Percentiles rank a stretch among this genome's conserved stretches.
These are phyloP conservation scores for Salix exigua DNA, from an alignment of 345 rosid species.

Conservation along the genomic window DNA sequence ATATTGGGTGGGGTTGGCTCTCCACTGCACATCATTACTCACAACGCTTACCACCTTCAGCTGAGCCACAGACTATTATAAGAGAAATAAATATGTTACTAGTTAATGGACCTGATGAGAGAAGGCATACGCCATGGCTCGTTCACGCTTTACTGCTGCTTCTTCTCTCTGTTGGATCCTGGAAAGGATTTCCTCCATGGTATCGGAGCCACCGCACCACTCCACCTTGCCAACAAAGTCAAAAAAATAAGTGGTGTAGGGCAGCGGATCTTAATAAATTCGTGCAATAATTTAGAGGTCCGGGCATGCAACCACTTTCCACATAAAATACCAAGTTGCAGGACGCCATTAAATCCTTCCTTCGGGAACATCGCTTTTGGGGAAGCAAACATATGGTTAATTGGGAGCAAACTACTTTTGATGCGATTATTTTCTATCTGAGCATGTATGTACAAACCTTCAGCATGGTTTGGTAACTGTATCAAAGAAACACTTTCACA, in stretches of 20 bases:
- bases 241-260: no score
- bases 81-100: neutral
- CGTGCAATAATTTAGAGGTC: neutral
- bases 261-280: neutral
- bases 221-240: constrained; percentile 49
- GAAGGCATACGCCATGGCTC: constrained; percentile 92
- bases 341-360: no score
- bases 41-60: neutral
- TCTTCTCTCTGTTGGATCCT: constrained; percentile 78
- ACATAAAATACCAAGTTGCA: no score
- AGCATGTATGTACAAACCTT: neutral
- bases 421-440: neutral
- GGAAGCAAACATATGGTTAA: neutral
- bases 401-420: neutral
- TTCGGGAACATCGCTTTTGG: no score
- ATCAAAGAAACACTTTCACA: no score
- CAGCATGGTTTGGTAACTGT: no score
- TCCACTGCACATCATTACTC: constrained; percentile 53
- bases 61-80: neutral
- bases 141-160: constrained; percentile 74
- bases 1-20: constrained; percentile 70
- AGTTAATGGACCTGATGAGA: constrained; percentile 66
- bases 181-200: constrained; percentile 74
- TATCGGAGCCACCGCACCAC: constrained; percentile 72
- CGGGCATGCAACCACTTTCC: no score